These are phyloP conservation scores for Neurospora crassa DNA, from an alignment of 2,329 filamentous ascomycete species.

Conservation along the genomic window DNA sequence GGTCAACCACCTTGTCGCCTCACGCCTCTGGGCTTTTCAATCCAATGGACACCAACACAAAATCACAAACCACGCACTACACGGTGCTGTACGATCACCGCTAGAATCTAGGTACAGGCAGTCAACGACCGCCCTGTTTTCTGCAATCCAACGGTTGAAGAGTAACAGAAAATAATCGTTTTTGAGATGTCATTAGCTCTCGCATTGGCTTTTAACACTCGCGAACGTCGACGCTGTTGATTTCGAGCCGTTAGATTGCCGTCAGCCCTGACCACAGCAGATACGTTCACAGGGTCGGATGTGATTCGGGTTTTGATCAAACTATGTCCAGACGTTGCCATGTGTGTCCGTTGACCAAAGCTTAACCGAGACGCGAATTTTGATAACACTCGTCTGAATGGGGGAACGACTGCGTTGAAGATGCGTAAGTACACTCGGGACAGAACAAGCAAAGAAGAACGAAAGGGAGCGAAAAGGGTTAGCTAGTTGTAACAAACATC, in stretches of 20 bases:
- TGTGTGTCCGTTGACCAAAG: too few species aligned
- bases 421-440: background rate
- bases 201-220: background rate
- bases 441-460: background rate
- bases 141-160: background rate
- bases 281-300: background rate
- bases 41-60: background rate
- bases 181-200: background rate
- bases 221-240: background rate
- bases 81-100: background rate
- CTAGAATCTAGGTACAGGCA: background rate
- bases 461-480: background rate
- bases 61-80: background rate
- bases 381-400: background rate
- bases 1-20: background rate
- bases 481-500: background rate
- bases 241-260: background rate
- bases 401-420: background rate
- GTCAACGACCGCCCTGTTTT: background rate
- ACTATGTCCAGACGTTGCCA: too few species aligned
- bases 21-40: background rate
- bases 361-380: background rate
- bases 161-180: background rate
- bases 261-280: background rate
- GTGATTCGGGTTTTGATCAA: too few species aligned